Conservation (phyloP, 306 rosid genomes). For the Sechiopsis laciniata region DNA sequence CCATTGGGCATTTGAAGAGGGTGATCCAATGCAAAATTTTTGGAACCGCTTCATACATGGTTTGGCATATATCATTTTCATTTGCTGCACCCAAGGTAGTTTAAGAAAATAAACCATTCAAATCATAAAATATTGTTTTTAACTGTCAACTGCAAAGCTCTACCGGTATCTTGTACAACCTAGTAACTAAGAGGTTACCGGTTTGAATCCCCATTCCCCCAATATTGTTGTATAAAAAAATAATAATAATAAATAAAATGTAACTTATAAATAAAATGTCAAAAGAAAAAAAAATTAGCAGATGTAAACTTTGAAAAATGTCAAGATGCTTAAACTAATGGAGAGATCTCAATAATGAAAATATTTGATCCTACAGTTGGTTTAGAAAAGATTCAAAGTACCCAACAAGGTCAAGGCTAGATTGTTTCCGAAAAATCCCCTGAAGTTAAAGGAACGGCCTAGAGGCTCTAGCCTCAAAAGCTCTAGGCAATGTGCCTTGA, state of each 20-base stretch:
- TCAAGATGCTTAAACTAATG: conserved; percentile 1
- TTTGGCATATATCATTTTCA: conserved; percentile 57
- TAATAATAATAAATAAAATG: too few relatives aligned
- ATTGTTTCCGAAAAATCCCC: not conserved
- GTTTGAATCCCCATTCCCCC: too few relatives aligned
- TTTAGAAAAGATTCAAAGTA: not conserved
- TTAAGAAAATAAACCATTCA: conserved; percentile 12
- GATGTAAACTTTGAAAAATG: not conserved
- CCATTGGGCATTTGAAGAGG: conserved; percentile 60
- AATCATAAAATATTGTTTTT: not conserved
- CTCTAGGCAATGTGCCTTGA: not conserved
- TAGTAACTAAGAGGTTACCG: too few relatives aligned
- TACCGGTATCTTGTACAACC: too few relatives aligned
- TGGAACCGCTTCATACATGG: conserved; percentile 63
- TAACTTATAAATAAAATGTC: not conserved
- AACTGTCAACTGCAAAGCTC: too few relatives aligned
- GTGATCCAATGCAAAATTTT: conserved; percentile 63
- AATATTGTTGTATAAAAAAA: too few relatives aligned
- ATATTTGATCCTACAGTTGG: not conserved
- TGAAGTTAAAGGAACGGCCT: not conserved
- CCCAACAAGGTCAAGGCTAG: not conserved
- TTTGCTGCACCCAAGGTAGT: conserved; percentile 41
- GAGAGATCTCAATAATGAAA: not conserved
- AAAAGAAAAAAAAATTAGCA: not conserved
- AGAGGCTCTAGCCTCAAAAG: conserved; percentile 1